A percentile compares a stretch with the other conserved stretches of the same genome.
These are phyloP conservation scores for Hevea brasiliensis DNA, from an alignment of 345 rosid genomes.

Conservation along the genomic window DNA sequence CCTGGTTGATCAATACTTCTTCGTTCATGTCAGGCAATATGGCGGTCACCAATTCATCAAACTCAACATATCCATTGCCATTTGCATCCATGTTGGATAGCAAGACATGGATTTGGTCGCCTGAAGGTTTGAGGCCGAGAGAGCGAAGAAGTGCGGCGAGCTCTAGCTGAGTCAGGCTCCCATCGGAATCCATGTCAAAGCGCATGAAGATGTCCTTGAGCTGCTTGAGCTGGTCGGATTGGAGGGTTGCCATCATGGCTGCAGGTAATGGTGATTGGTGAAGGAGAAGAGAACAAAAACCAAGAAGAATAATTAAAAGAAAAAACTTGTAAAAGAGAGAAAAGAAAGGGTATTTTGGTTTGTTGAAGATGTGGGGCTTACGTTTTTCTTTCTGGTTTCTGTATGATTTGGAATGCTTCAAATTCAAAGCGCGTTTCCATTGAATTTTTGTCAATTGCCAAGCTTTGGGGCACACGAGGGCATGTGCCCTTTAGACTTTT, in stretches of 20 bases:
- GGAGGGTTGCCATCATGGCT: conserved; percentile 31
- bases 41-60: conserved; percentile 69
- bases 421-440: conserved; percentile 19
- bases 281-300: not conserved
- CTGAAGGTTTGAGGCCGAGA: conserved; percentile 77
- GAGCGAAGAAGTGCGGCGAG: conserved; percentile 91
- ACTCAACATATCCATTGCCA: conserved; percentile 75
- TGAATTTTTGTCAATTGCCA: not conserved
- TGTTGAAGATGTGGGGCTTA: conserved; percentile 17
- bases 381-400: not conserved
- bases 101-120: conserved; percentile 66
- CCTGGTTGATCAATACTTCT: conserved; percentile 58
- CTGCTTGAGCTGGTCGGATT: conserved; percentile 62
- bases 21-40: conserved; percentile 72
- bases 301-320: not conserved
- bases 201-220: conserved; percentile 79
- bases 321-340: not conserved
- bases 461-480: not conserved
- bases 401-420: conserved; percentile 24
- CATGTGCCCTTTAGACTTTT: conserved; percentile 1
- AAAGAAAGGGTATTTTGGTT: conserved; percentile 2
- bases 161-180: conserved; percentile 79
- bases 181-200: conserved; percentile 89
- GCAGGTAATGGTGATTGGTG: not conserved
- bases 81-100: conserved; percentile 70